Evolutionary conservation across 2,329 filamentous ascomycete species (phyloP).

Genomic region (Cryoendolithus antarcticus): DNA sequence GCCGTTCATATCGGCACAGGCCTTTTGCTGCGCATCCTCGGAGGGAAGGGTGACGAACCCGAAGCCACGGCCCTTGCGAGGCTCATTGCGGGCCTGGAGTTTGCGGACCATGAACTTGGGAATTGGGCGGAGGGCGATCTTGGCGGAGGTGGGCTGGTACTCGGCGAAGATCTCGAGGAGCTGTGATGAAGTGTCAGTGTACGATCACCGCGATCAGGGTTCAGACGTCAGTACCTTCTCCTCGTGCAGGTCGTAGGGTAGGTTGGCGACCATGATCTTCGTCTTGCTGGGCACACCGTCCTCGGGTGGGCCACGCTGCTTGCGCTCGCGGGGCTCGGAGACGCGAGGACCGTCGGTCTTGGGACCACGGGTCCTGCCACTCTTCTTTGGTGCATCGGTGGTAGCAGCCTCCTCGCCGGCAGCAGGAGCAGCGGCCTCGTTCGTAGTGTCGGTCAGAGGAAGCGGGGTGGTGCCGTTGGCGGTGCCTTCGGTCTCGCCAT

Average conservation of each 20-base stretch:
- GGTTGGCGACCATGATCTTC: slow-evolving; percentile 99
- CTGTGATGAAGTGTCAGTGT: slow-evolving; percentile 37
- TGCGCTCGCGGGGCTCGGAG: slow-evolving; percentile 45
- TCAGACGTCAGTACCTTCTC: slow-evolving; percentile 59
- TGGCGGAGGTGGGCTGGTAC: slow-evolving; percentile 87
- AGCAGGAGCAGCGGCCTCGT: slow-evolving; percentile 43
- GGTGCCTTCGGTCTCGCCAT: slow-evolving; percentile 33
- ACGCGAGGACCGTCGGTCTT: too few relatives aligned
- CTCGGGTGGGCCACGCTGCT: slow-evolving; percentile 88
- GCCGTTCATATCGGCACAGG: slow-evolving; percentile 95
- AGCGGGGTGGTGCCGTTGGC: slow-evolving; percentile 36
- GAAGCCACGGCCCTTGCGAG: slow-evolving; percentile 97
- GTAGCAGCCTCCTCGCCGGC: slow-evolving; percentile 35
- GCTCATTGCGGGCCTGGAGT: slow-evolving; percentile 92
- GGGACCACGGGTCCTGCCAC: slow-evolving; percentile 23
- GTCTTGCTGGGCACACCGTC: slow-evolving; percentile 97
- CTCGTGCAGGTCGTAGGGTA: slow-evolving; percentile 95
- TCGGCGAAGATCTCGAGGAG: slow-evolving; percentile 93
- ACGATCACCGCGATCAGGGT: slow-evolving; percentile 1
- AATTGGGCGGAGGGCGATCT: slow-evolving; percentile 96
- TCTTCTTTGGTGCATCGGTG: slow-evolving; percentile 26
- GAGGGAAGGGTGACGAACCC: slow-evolving; percentile 93
- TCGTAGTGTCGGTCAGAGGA: slow-evolving; percentile 40
- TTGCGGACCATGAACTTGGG: slow-evolving; percentile 99
- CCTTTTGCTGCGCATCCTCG: slow-evolving; percentile 95